Evolutionary conservation across 129 eudicot genomes (phyloP).

Genomic region (Dittrichia graveolens): DNA sequence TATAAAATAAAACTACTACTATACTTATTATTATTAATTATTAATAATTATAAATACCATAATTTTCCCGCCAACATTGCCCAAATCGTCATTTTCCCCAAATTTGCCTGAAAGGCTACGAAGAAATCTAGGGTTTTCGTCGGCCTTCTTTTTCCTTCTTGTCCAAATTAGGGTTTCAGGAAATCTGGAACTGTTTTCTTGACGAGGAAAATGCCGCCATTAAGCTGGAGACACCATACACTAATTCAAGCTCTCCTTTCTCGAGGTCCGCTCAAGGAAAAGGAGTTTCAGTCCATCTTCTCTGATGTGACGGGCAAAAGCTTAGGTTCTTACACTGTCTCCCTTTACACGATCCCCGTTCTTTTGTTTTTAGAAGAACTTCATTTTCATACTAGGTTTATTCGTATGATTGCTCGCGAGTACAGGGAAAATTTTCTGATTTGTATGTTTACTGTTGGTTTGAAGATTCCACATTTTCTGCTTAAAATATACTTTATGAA

Average conservation of each 20-base stretch:
- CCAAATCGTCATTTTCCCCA: constrained; percentile 18
- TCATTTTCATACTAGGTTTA: constrained; percentile 10
- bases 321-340: constrained; percentile 36
- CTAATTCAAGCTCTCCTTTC: constrained; percentile 65
- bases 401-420: not conserved
- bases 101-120: not conserved
- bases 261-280: constrained; percentile 60
- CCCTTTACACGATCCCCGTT: not conserved
- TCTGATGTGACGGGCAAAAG: constrained; percentile 54
- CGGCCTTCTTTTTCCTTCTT: not conserved
- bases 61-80: constrained; percentile 18
- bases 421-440: not conserved
- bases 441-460: too few species aligned
- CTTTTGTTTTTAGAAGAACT: not conserved
- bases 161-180: constrained; percentile 24
- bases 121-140: constrained; percentile 26
- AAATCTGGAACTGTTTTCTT: not conserved
- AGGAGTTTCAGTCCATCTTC: constrained; percentile 52
- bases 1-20: too few species aligned
- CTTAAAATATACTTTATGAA: too few species aligned
- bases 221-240: constrained; percentile 66
- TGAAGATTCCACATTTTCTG: too few species aligned
- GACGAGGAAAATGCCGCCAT: constrained; percentile 40
- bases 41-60: constrained; percentile 2
- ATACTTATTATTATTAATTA: too few species aligned